These are phyloP conservation scores for Tolypocladium guangdongense DNA, from an alignment of 2,329 filamentous ascomycete genomes.

Conservation along the genomic window DNA sequence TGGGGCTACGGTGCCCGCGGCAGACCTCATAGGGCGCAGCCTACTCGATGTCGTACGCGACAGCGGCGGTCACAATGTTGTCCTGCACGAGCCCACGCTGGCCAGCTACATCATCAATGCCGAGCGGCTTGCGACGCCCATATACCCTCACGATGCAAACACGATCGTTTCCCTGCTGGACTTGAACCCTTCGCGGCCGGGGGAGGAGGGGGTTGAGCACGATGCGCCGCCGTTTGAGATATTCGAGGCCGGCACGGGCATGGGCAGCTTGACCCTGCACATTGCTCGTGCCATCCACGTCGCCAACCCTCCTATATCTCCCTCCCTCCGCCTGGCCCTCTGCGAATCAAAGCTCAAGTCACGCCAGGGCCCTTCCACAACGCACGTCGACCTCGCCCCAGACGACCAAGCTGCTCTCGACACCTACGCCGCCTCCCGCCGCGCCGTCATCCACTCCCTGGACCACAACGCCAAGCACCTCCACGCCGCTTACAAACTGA, in stretches of 20 bases:
- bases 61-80: conserved; percentile 35
- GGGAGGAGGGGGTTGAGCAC: conserved; percentile 20
- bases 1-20: conserved; percentile 35
- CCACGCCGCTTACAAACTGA: conserved; percentile 50
- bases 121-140: conserved; percentile 62
- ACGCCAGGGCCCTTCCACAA: conserved; percentile 4
- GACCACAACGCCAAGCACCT: conserved; percentile 55
- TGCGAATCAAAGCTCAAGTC: conserved; percentile 13
- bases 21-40: conserved; percentile 52
- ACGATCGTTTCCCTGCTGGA: conserved; percentile 69
- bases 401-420: conserved; percentile 26
- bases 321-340: conserved; percentile 24
- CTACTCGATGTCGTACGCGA: conserved; percentile 48
- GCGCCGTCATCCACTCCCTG: conserved; percentile 64
- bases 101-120: conserved; percentile 62
- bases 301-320: conserved; percentile 46
- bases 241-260: conserved; percentile 77
- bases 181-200: conserved; percentile 45
- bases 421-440: conserved; percentile 37
- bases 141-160: conserved; percentile 63
- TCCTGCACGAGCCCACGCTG: conserved; percentile 55
- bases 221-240: conserved; percentile 51
- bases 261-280: conserved; percentile 67
- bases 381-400: conserved; percentile 15
- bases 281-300: conserved; percentile 66